Evolutionary conservation across 176 grass and related monocot genomes (phyloP).

Genomic region (Chloris gayana): DNA sequence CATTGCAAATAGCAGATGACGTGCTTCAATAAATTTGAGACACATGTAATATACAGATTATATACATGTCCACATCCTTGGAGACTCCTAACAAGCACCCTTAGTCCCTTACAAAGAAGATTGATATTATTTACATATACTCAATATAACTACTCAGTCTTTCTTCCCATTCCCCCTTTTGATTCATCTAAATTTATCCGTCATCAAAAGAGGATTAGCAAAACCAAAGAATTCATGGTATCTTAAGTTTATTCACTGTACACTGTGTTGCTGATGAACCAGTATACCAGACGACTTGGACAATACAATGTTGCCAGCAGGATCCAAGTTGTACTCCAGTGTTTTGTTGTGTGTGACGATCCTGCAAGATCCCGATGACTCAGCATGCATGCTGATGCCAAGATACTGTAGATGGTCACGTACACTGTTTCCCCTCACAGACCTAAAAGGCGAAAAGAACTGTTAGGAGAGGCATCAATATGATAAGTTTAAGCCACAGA

Average conservation of each 20-base stretch:
- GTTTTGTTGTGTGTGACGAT: constrained; percentile 52
- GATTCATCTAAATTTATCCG: neutral
- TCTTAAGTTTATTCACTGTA: constrained; percentile 36
- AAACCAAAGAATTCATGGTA: neutral
- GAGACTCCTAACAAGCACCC: neutral
- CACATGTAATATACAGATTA: constrained; percentile 34
- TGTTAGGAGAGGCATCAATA: neutral
- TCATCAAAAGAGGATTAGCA: neutral
- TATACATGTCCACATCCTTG: neutral
- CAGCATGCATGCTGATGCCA: constrained; percentile 62
- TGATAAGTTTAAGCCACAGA: neutral
- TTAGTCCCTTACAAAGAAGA: neutral
- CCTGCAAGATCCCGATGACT: constrained; percentile 62
- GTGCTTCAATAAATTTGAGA: constrained; percentile 25
- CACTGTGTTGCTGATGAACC: constrained; percentile 26
- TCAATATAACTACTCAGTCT: neutral
- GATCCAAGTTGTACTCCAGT: constrained; percentile 44
- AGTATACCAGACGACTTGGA: constrained; percentile 49
- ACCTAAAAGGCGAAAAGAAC: constrained; percentile 44
- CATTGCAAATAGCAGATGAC: neutral
- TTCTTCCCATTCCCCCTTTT: neutral
- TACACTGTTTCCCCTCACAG: constrained; percentile 74
- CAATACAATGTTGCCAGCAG: constrained; percentile 48
- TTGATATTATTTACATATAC: neutral
- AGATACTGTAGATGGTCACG: constrained; percentile 70